Evolutionary conservation across 2,329 filamentous ascomycete species (phyloP).

Genomic region (Aspergillus jensenii): DNA sequence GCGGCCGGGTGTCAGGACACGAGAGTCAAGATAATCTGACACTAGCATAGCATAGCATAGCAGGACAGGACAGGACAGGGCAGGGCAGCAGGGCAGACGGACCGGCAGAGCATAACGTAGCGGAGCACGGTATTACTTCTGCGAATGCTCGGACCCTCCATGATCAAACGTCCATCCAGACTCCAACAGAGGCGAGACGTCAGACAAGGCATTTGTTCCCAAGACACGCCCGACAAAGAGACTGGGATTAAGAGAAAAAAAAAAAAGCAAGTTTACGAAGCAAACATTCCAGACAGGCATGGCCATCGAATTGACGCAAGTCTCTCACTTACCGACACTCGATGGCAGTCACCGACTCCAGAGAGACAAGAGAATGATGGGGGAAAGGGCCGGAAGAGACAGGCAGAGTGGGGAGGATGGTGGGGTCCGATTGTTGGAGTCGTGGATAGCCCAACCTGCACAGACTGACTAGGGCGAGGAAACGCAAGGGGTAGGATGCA

Average conservation of each 20-base stretch:
- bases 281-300: neutral
- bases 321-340: neutral
- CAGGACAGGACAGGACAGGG: conserved; percentile 3
- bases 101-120: neutral
- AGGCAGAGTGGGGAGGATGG: neutral
- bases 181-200: neutral
- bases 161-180: neutral
- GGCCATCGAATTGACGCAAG: neutral
- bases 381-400: neutral
- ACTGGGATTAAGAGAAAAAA: neutral
- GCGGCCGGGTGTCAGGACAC: neutral
- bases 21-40: conserved; percentile 2
- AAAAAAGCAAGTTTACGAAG: neutral
- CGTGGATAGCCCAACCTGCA: conserved; percentile 5
- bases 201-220: conserved; percentile 2
- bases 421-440: neutral
- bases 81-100: neutral
- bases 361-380: neutral
- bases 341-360: neutral
- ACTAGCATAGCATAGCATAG: neutral
- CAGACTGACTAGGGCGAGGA: conserved; percentile 8
- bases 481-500: conserved; percentile 24
- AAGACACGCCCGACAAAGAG: neutral
- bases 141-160: neutral
- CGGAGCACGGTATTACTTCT: neutral